Percentiles rank a stretch among this genome's conserved stretches.
phyloP scores from a whole-genome alignment of 2,329 filamentous ascomycete genomes.

The Neofusicoccum umdonicola region DNA sequence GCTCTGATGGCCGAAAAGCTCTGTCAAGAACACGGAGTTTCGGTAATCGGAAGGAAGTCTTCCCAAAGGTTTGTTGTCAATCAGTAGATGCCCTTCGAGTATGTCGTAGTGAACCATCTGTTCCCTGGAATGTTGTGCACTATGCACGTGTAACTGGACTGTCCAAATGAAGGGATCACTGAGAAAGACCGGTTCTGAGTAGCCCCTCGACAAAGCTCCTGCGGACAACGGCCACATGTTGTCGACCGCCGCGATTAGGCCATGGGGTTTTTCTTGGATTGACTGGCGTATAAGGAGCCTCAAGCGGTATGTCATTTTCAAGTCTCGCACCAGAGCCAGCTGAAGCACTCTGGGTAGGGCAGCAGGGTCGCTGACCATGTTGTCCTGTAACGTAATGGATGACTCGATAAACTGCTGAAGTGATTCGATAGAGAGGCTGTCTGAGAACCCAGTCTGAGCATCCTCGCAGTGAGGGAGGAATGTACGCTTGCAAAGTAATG shows the following conservation, averaged over 20 bases:
- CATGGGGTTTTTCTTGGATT: conserved; percentile 29
- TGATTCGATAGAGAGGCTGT: background rate
- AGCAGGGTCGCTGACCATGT: conserved; percentile 38
- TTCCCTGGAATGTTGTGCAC: conserved; percentile 20
- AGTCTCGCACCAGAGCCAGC: conserved; percentile 47
- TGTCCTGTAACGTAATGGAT: conserved; percentile 50
- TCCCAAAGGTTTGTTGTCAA: conserved; percentile 50
- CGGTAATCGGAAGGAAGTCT: conserved; percentile 55
- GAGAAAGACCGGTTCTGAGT: conserved; percentile 25
- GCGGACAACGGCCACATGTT: conserved; percentile 44
- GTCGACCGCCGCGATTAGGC: conserved; percentile 38
- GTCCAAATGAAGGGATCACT: background rate
- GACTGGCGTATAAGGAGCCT: conserved; percentile 34
- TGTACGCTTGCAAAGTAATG: conserved; percentile 56
- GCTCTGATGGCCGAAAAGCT: conserved; percentile 55
- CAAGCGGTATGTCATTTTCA: conserved; percentile 44
- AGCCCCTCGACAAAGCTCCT: conserved; percentile 16
- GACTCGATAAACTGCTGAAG: conserved; percentile 37
- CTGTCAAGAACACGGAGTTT: conserved; percentile 41
- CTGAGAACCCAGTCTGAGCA: background rate
- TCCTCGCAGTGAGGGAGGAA: conserved; percentile 31
- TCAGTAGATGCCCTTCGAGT: conserved; percentile 48
- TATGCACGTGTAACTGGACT: background rate
- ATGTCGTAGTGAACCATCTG: conserved; percentile 46
- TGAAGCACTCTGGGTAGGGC: conserved; percentile 35